Evolutionary conservation across 352 stramenopile species (phyloP).

Genomic region (Globisporangium recalcitrans): DNA sequence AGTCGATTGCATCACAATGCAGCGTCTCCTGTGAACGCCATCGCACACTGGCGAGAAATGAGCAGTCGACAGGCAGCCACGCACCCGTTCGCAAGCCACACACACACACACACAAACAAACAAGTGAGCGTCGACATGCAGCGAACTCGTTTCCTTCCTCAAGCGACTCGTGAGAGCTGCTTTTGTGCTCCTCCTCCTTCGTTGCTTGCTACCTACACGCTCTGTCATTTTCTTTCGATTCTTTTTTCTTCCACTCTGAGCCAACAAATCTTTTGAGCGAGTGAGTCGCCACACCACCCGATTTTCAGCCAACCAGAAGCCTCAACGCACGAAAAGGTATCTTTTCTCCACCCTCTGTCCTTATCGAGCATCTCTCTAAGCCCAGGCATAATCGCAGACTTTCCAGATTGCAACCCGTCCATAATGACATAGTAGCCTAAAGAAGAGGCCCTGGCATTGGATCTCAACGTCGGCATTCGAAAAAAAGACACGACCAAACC

Average conservation of each 20-base stretch:
- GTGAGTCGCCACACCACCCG: constrained; percentile 12
- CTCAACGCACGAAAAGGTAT: constrained; percentile 16
- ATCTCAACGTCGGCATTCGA: constrained; percentile 13
- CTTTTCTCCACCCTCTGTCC: constrained; percentile 13
- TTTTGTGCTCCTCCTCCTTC: neutral
- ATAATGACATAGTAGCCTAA: neutral
- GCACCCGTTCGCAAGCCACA: neutral
- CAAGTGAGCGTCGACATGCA: too few relatives aligned
- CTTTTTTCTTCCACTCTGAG: constrained; percentile 13
- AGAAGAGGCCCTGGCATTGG: neutral
- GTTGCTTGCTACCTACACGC: neutral
- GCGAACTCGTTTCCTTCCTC: constrained; percentile 1
- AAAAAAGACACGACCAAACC: constrained; percentile 10
- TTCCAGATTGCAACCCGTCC: neutral
- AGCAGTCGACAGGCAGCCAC: neutral
- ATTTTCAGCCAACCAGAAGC: constrained; percentile 26
- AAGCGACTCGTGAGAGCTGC: neutral
- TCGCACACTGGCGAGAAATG: too few relatives aligned
- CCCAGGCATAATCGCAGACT: neutral
- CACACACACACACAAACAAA: neutral
- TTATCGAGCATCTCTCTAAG: constrained; percentile 12
- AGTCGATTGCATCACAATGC: too few relatives aligned
- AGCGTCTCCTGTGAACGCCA: too few relatives aligned
- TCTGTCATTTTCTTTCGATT: constrained; percentile 23
- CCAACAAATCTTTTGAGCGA: constrained; percentile 14